A percentile compares a stretch with the other conserved stretches of the same genome.
These are phyloP conservation scores for Cryphonectria carpinicola DNA, from an alignment of 2,329 filamentous ascomycete genomes.

Conservation along the genomic window DNA sequence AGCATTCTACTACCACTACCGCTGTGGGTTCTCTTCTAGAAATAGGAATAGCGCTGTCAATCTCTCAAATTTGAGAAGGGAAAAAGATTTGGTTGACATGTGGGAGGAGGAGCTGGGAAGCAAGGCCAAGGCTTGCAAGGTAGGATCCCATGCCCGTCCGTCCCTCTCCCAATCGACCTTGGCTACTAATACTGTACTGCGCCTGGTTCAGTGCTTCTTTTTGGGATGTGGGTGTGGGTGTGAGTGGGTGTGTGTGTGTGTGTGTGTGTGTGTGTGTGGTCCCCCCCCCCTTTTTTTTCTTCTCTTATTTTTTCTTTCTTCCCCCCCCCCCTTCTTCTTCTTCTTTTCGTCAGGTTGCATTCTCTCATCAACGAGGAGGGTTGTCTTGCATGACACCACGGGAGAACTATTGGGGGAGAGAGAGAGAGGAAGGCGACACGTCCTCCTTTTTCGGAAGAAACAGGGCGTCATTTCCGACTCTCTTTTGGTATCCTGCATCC, in stretches of 20 bases:
- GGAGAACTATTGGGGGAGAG: background rate
- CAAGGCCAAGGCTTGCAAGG: background rate
- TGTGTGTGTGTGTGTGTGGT: too few species aligned
- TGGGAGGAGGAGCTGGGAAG: background rate
- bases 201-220: too few species aligned
- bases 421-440: background rate
- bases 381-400: background rate
- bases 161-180: background rate
- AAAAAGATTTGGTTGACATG: background rate
- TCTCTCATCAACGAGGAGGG: background rate
- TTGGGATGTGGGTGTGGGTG: too few species aligned
- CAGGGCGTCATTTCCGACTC: constrained; percentile 2
- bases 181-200: too few species aligned
- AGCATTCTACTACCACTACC: background rate
- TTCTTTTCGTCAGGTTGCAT: background rate
- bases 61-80: background rate
- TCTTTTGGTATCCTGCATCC: background rate
- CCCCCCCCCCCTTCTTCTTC: too few species aligned
- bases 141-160: background rate
- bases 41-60: constrained; percentile 13
- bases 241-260: too few species aligned
- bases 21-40: background rate
- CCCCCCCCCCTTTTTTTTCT: background rate
- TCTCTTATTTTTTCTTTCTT: background rate
- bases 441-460: background rate